Evolutionary conservation across 2,329 filamentous ascomycete species (phyloP), one percentile per base, ranked within the genome.

Genomic region (Aurifilum marmelostoma): DNA sequence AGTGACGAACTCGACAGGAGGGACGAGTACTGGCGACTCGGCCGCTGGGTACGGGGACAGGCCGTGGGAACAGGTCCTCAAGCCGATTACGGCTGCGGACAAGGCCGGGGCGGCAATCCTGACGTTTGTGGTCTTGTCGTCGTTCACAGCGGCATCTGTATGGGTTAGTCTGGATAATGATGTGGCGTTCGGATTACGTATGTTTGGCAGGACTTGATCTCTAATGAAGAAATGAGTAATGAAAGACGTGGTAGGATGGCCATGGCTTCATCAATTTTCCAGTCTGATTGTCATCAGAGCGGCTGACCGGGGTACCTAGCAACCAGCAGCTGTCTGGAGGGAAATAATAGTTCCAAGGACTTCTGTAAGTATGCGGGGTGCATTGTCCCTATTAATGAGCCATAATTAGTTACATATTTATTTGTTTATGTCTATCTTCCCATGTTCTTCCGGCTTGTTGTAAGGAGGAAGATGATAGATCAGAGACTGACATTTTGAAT

Each of bases 1-100:
- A 0, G 81, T 83, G 0, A 85, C 83, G 0, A 83, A 83, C 21
- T 67, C 63, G 0, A 84, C 82, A 0, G 87, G 86, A 18, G 88
- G 87, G 54, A 87, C 79, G 0, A 83, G 80, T 9, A 76, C 73
- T 69, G 82, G 83, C 0, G 75, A 84, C 47, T 75, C 77, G 0
- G 77, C 80, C 2, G 82, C 81, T 0, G 82, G 82, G 11, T 71
- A 47, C 41, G 66, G 69, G 18, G 76, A 75, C n/a, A 74, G 76
- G 37, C 59, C 65, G 11, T 63, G 64, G 56, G 77, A 79, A 61
- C 75, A 73, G 2, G 74, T 77, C 18, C 66, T 75, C n/a, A 71
- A 72, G 3, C 78, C 82, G 0, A 79, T 86, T 27, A 85, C 83
- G 0, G 76, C 75, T 0, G 82, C 76, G 6, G 85, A 87, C 72